These are phyloP conservation scores for Cadophora malorum DNA, from an alignment of 2,329 filamentous ascomycete species.

Conservation along the genomic window DNA sequence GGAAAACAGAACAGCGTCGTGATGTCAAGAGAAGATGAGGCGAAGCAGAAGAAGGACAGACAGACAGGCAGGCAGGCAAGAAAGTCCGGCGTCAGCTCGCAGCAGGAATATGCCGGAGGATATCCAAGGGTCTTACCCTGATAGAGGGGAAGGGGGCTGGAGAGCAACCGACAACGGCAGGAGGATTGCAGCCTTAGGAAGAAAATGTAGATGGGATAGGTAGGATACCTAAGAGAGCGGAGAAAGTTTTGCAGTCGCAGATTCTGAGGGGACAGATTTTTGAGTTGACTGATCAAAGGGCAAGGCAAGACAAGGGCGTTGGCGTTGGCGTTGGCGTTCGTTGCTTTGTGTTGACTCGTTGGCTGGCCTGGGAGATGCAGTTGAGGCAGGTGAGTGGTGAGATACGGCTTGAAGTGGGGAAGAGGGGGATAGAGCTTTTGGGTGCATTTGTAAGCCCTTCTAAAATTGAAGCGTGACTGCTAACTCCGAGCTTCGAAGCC, in stretches of 20 bases:
- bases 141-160: not conserved
- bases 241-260: not conserved
- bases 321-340: too few species aligned
- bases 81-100: conserved; percentile 2
- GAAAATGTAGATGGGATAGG: not conserved
- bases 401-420: not conserved
- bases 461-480: not conserved
- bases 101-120: conserved; percentile 19
- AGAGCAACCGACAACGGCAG: not conserved
- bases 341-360: not conserved
- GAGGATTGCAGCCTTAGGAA: not conserved
- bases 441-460: conserved; percentile 10
- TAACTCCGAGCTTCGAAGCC: conserved; percentile 9
- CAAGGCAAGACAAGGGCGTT: too few species aligned
- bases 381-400: conserved; percentile 1
- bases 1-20: not conserved
- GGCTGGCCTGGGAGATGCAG: not conserved
- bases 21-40: conserved; percentile 13
- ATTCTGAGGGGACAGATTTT: not conserved
- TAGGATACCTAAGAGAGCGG: not conserved
- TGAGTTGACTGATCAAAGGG: not conserved
- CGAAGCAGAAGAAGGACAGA: conserved; percentile 1
- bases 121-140: conserved; percentile 16
- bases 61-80: not conserved
- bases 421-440: not conserved